These are phyloP conservation scores for Xylaria sp. DNA, from an alignment of 2,329 filamentous ascomycete species.

Conservation along the genomic window DNA sequence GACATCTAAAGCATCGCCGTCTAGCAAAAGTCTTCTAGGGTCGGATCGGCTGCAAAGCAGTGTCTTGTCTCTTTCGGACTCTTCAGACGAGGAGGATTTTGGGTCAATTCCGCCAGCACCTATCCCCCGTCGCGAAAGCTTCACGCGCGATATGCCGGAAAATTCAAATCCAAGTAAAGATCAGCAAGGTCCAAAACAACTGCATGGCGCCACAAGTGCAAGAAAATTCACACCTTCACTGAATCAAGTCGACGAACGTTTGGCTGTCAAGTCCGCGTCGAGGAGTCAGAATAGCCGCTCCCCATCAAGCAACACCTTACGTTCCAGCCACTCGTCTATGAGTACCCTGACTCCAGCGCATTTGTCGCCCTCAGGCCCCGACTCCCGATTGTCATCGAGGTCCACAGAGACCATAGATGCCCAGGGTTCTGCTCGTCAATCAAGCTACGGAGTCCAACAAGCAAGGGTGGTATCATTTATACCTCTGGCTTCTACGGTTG, in stretches of 20 bases:
- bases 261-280: slow-evolving; percentile 52
- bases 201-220: slow-evolving; percentile 12
- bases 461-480: slow-evolving; percentile 53
- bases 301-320: slow-evolving; percentile 40
- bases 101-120: slow-evolving; percentile 49
- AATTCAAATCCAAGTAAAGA: slow-evolving; percentile 8
- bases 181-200: slow-evolving; percentile 19
- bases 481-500: slow-evolving; percentile 45
- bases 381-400: slow-evolving; percentile 52
- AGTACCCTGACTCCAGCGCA: slow-evolving; percentile 39
- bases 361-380: slow-evolving; percentile 34
- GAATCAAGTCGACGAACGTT: slow-evolving; percentile 54
- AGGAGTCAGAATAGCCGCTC: slow-evolving; percentile 37
- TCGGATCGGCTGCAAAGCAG: slow-evolving; percentile 65
- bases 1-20: slow-evolving; percentile 63
- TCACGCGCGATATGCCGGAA: slow-evolving; percentile 39
- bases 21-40: slow-evolving; percentile 59
- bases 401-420: slow-evolving; percentile 52
- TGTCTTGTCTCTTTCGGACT: slow-evolving; percentile 64
- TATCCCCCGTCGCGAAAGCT: slow-evolving; percentile 47
- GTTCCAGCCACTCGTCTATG: slow-evolving; percentile 43
- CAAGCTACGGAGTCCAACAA: slow-evolving; percentile 52
- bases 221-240: slow-evolving; percentile 50
- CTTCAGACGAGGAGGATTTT: slow-evolving; percentile 57
- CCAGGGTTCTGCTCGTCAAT: slow-evolving; percentile 45